A percentile compares a stretch with the other conserved stretches of the same genome.
phyloP scores from a whole-genome alignment of 2,329 filamentous ascomycete species.

The Acrocalymma vagum region DNA sequence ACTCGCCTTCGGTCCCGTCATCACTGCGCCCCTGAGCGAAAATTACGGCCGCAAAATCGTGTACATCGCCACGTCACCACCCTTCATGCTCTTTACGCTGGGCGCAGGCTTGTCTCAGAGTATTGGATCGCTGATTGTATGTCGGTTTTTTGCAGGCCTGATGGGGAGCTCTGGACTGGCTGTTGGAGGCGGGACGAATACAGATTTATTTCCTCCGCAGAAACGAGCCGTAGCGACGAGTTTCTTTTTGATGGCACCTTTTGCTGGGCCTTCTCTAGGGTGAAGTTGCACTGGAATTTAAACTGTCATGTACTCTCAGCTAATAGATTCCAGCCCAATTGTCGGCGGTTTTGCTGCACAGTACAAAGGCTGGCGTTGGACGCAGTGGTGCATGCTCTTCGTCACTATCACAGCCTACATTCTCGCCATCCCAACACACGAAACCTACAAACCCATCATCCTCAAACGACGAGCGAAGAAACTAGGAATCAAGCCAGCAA shows the following conservation, averaged over 20 bases:
- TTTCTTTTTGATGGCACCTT: slow-evolving; percentile 52
- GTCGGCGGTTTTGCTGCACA: slow-evolving; percentile 55
- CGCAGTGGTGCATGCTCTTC: slow-evolving; percentile 55
- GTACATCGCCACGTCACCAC: slow-evolving; percentile 56
- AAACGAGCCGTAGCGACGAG: slow-evolving; percentile 43
- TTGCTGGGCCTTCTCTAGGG: slow-evolving; percentile 49
- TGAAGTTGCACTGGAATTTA: slow-evolving; percentile 18
- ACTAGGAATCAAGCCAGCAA: slow-evolving; percentile 32
- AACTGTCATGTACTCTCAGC: background rate
- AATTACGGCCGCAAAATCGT: slow-evolving; percentile 63
- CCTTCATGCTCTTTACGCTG: slow-evolving; percentile 64
- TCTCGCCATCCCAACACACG: slow-evolving; percentile 54
- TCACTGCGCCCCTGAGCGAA: slow-evolving; percentile 68
- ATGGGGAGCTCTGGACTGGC: slow-evolving; percentile 68
- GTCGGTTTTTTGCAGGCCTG: slow-evolving; percentile 76
- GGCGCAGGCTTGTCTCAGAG: slow-evolving; percentile 62
- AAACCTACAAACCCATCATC: slow-evolving; percentile 65
- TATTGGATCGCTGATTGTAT: slow-evolving; percentile 61
- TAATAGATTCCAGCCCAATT: slow-evolving; percentile 40
- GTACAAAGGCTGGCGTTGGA: slow-evolving; percentile 57
- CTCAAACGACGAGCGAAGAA: slow-evolving; percentile 48
- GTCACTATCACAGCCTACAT: slow-evolving; percentile 48
- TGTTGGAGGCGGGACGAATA: slow-evolving; percentile 52
- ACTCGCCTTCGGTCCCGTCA: slow-evolving; percentile 66
- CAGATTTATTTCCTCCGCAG: slow-evolving; percentile 47